phyloP scores from a whole-genome alignment of 2,329 filamentous ascomycete genomes.

The Pseudogymnoascus sp. region DNA sequence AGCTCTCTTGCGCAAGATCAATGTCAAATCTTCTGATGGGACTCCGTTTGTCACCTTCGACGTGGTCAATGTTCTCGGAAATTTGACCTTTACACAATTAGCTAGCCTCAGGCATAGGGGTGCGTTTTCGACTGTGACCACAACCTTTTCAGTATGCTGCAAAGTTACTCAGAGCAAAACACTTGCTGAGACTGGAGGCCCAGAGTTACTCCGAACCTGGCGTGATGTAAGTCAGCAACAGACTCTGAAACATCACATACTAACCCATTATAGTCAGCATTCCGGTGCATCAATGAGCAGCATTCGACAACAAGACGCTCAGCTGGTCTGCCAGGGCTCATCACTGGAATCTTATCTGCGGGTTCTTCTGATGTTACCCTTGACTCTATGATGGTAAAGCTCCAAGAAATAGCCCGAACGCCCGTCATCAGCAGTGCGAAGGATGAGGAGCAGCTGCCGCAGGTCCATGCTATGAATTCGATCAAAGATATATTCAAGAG shows the following conservation, averaged over 20 bases:
- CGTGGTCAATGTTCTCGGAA: conserved; percentile 60
- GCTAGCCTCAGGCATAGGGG: conserved; percentile 80
- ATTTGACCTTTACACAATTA: conserved; percentile 73
- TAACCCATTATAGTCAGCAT: conserved; percentile 43
- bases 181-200: conserved; percentile 24
- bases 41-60: conserved; percentile 42
- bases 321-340: conserved; percentile 80
- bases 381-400: conserved; percentile 53
- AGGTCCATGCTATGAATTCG: conserved; percentile 93
- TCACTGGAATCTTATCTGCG: conserved; percentile 71
- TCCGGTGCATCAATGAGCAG: conserved; percentile 66
- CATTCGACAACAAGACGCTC: conserved; percentile 81
- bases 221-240: conserved; percentile 51
- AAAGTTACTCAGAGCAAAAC: conserved; percentile 51
- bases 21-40: conserved; percentile 36
- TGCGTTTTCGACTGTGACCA: conserved; percentile 86
- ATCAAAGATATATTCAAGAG: conserved; percentile 87
- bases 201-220: conserved; percentile 51
- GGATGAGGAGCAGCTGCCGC: conserved; percentile 64
- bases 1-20: conserved; percentile 49
- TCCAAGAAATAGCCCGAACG: conserved; percentile 51
- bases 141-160: conserved; percentile 79
- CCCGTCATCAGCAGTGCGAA: conserved; percentile 48
- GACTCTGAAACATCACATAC: conserved; percentile 5
- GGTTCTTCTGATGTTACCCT: conserved; percentile 55